phyloP scores from a whole-genome alignment of 306 rosid genomes.

The Cotoneaster glaucophyllus region DNA sequence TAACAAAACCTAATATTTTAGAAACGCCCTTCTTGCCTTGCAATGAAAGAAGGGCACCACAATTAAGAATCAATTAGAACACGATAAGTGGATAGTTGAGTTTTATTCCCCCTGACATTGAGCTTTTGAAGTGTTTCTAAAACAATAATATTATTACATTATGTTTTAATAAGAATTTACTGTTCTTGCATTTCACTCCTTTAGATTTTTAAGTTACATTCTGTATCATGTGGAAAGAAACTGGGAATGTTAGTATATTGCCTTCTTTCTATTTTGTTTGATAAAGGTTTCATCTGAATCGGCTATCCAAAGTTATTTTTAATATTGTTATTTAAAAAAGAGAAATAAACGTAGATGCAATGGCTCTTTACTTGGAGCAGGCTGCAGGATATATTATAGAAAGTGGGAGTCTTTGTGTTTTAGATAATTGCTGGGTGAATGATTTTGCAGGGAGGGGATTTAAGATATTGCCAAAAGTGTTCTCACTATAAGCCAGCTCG shows the following conservation, averaged over 20 bases:
- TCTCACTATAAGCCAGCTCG: conserved; percentile 95
- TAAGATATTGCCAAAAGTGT: conserved; percentile 96
- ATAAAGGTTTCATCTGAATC: background rate
- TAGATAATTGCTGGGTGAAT: conserved; percentile 2
- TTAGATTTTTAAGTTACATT: background rate
- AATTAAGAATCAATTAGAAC: background rate
- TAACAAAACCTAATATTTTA: background rate
- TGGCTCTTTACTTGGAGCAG: background rate
- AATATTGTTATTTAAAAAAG: background rate
- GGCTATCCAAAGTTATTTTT: background rate
- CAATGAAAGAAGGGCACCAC: background rate
- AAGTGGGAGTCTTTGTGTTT: background rate
- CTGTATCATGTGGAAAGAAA: background rate
- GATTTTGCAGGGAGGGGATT: conserved; percentile 79
- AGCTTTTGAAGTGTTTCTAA: background rate
- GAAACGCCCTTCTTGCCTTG: background rate
- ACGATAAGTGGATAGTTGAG: background rate
- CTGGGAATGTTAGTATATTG: background rate
- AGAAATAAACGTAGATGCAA: background rate
- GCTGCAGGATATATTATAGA: background rate
- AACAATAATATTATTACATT: no score
- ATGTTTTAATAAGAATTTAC: background rate
- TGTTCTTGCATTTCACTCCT: background rate
- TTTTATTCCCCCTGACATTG: background rate
- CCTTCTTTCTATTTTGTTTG: background rate